Conservation (phyloP, 805 yeast genomes). For the Peterozyma xylosa region DNA sequence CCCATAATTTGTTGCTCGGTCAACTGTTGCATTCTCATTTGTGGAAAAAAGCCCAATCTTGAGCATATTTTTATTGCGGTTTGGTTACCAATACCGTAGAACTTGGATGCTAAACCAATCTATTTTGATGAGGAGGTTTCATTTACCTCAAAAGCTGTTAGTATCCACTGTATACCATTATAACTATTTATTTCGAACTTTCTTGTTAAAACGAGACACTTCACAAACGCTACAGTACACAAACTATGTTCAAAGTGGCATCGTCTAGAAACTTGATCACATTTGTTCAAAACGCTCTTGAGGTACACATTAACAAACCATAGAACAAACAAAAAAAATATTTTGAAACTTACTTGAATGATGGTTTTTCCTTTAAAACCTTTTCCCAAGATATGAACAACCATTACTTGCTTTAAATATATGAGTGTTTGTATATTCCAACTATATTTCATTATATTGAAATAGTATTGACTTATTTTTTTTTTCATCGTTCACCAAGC, state of each 20-base stretch:
- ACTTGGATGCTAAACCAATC: constrained; percentile 69
- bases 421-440: too few species aligned
- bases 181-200: too few species aligned
- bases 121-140: constrained; percentile 3
- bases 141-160: background rate
- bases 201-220: too few species aligned
- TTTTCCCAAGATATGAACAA: constrained; percentile 45
- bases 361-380: constrained; percentile 35
- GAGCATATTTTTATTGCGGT: constrained; percentile 77
- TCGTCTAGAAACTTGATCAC: too few species aligned
- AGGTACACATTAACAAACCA: background rate
- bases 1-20: constrained; percentile 82
- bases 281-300: too few species aligned
- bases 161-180: constrained; percentile 7
- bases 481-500: too few species aligned
- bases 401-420: constrained; percentile 25
- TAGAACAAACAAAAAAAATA: background rate
- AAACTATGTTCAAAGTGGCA: too few species aligned
- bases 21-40: constrained; percentile 90
- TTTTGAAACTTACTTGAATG: constrained; percentile 19
- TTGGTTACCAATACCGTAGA: constrained; percentile 79
- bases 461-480: too few species aligned
- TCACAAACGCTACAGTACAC: too few species aligned
- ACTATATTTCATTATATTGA: too few species aligned
- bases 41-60: constrained; percentile 83